Percentiles rank a stretch among this genome's conserved stretches.
Conservation (phyloP, 2,329 filamentous ascomycete genomes). For the Aspergillus brasiliensis region DNA sequence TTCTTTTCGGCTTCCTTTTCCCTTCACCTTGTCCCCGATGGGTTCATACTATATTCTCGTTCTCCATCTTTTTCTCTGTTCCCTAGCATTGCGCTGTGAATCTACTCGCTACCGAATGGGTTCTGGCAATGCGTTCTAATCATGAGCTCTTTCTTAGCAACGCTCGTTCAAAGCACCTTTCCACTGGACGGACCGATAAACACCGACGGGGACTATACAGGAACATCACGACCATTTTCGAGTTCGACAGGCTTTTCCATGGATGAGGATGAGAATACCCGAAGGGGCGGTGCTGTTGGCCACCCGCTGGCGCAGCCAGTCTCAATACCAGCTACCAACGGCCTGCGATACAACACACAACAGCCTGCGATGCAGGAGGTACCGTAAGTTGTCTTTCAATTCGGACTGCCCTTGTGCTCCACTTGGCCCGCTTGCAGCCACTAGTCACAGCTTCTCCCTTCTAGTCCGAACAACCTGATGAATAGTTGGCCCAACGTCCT, state of each 20-base stretch:
- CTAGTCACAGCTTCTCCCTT: slow-evolving; percentile 33
- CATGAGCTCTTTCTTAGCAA: slow-evolving; percentile 27
- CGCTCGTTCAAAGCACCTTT: slow-evolving; percentile 40
- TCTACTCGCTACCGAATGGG: background rate
- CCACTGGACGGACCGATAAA: slow-evolving; percentile 42
- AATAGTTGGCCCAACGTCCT: slow-evolving; percentile 14
- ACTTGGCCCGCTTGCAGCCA: slow-evolving; percentile 32
- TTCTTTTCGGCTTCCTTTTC: slow-evolving; percentile 23
- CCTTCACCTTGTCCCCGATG: slow-evolving; percentile 16
- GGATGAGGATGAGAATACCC: slow-evolving; percentile 51
- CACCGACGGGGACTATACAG: slow-evolving; percentile 44
- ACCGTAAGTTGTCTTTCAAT: slow-evolving; percentile 57
- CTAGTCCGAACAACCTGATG: slow-evolving; percentile 36
- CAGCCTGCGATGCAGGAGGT: slow-evolving; percentile 55
- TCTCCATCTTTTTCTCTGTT: slow-evolving; percentile 28
- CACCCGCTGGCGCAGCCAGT: slow-evolving; percentile 49
- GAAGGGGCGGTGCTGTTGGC: slow-evolving; percentile 53
- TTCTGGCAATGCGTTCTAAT: slow-evolving; percentile 27
- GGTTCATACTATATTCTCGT: background rate
- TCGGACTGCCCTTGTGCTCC: slow-evolving; percentile 35
- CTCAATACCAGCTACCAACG: slow-evolving; percentile 50
- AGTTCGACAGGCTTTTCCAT: slow-evolving; percentile 37
- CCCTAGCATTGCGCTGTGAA: slow-evolving; percentile 12
- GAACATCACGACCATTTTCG: slow-evolving; percentile 37
- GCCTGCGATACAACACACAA: slow-evolving; percentile 55